Base-by-base conservation (phyloP, 2,329 filamentous ascomycete genomes). In the Scolecobasidium constrictum region DNA sequence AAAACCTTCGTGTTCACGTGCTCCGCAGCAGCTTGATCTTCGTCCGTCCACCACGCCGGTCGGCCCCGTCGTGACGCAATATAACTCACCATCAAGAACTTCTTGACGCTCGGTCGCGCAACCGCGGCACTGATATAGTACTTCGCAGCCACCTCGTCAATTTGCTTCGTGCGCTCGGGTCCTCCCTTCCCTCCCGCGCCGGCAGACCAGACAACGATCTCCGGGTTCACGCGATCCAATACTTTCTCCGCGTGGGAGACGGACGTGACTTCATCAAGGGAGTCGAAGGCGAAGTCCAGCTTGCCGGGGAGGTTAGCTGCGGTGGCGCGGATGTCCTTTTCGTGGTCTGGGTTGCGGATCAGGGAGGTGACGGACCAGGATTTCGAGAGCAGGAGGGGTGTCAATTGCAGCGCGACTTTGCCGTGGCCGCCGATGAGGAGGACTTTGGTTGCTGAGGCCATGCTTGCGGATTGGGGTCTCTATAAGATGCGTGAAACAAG, bases 371-470 rank as follows among this genome's bases (percentile, higher is more conserved):
- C 81, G 50, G 75, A 76, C 81, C 84, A 90, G 23, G 75, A 76
- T 50, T 79, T 77, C 40, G 77, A 69, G 34, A 92, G 75, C 5
- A 93, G 77, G 46, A 88, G 71, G 2, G 82, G 83, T 6, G 85
- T 92, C 31, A 92, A 72, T 35, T 81, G 65, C 46, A 84, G 76
- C 50, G 84, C 75, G 46, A 92, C 63, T 58, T 87, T 86, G 64
- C 86, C 86, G 65, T 88, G 84, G 53, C 85, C 86, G 54, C 85
- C 85, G 48, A 92, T 75, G 50, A 92, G 63, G 47, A 88, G 77
- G 46, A 88, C 48, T 45, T 56, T 50, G 38, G 58, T 56, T 3
- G 56, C n/a, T n/a, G n/a, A n/a, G n/a, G n/a, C n/a, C n/a, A n/a
- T n/a, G 46, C 58, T 60, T 61, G n/a, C n/a, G n/a, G n/a, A n/a